phyloP scores from a whole-genome alignment of 768 basidiomycete species.

The Kwoniella europaea region DNA sequence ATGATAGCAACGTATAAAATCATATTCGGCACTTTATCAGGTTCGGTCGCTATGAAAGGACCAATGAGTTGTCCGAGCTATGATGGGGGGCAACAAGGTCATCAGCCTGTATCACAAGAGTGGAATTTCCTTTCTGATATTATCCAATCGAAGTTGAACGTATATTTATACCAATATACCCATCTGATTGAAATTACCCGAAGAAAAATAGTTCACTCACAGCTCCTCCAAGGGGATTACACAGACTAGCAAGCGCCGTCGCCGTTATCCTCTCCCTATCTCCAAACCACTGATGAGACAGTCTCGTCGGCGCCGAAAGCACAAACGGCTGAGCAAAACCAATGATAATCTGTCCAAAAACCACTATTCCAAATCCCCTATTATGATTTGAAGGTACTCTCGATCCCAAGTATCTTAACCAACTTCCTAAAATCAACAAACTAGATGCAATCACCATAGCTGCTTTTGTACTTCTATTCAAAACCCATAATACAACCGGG shows the following conservation, averaged over 20 bases:
- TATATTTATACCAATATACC: not conserved
- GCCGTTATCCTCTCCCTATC: slow-evolving; percentile 13
- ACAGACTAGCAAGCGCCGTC: slow-evolving; percentile 16
- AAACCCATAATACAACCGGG: slow-evolving; percentile 2
- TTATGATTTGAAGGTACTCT: not conserved
- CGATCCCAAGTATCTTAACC: slow-evolving; percentile 16
- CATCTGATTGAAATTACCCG: not conserved
- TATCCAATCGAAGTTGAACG: not conserved
- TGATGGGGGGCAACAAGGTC: not conserved
- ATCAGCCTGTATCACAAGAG: not conserved
- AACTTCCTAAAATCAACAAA: slow-evolving; percentile 15
- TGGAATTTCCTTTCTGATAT: not conserved
- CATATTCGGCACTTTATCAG: slow-evolving; percentile 17
- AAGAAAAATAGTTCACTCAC: not conserved
- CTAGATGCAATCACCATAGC: slow-evolving; percentile 2
- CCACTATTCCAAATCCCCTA: slow-evolving; percentile 6
- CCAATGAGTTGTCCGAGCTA: slow-evolving; percentile 22
- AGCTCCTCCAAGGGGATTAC: slow-evolving; percentile 20
- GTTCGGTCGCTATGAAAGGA: slow-evolving; percentile 13
- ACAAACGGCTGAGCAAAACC: slow-evolving; percentile 15
- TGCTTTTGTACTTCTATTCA: slow-evolving; percentile 9
- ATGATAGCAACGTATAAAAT: slow-evolving; percentile 19
- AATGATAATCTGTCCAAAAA: slow-evolving; percentile 16
- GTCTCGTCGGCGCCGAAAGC: slow-evolving; percentile 15
- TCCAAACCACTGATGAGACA: slow-evolving; percentile 15